Base-by-base conservation (phyloP, 352 stramenopile genomes). In the Globisporangium abappressorium region DNA sequence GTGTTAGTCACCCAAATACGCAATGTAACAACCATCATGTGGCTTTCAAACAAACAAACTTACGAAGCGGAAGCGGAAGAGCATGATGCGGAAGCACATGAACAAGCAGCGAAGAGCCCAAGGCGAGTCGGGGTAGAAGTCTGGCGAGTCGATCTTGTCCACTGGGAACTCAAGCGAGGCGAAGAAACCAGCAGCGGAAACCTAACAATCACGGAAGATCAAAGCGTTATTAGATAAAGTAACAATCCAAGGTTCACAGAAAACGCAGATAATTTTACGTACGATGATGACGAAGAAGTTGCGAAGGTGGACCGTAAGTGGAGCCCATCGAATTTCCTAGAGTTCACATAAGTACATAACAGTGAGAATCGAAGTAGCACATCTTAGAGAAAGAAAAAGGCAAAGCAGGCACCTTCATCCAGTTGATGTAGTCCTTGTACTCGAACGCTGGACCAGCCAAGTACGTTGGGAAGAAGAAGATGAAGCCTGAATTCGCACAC, bases 391-490 rank as follows among this genome's bases (percentile, higher is more conserved):
- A 38, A 5, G 47, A 33, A 2, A 22, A 34, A 15, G n/a, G 9
- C 43, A 49, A 11, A 4, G 20, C 30, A 69, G 20, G 6, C 47
- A 90, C 83, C 69, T 87, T 81, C 78, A 93, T 93, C 85, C 85
- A 95, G 41, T 73, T 78, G 54, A 93, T 64, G 67, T 93, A 95
- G 65, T 95, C 85, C 62, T 89, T 91, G 77, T 92, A 95, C 75
- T 95, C 88, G 54, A 94, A 94, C 14, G 77, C 80, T 15, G 88
- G 88, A 6, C 88, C 88, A 54, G 86, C 88, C 24, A 95, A 76
- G 69, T 91, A 94, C 58, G 86, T 94, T n/a, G 88, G 86, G 66
- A 94, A 94, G 65, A 94, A 95, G 76, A 93, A 95, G 56, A 92
- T 80, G 64, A 91, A 95, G 62, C 87, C 87, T 94, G 51, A 11